Conservation (phyloP, 257 asterid species). For the Scutellaria minor region DNA sequence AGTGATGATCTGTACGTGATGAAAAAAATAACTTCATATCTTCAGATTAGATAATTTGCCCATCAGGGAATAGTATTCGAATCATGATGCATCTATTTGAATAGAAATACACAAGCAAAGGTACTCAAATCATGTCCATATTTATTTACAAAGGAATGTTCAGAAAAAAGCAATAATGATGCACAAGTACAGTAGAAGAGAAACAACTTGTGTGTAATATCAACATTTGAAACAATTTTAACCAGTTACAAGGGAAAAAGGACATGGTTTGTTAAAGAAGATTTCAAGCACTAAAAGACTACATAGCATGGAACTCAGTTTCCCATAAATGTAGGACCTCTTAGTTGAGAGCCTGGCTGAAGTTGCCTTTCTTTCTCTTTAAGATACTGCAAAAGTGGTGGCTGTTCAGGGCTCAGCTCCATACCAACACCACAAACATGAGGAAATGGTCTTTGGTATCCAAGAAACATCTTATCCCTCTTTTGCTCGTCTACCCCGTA, state of each 20-base stretch:
- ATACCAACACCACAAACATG: constrained; percentile 54
- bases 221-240: constrained; percentile 19
- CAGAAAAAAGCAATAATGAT: not conserved
- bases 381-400: constrained; percentile 63
- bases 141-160: constrained; percentile 17
- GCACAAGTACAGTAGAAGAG: not conserved
- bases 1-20: too few species aligned
- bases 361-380: constrained; percentile 76
- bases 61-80: not conserved
- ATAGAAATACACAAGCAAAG: not conserved
- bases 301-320: constrained; percentile 41
- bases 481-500: constrained; percentile 51
- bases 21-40: too few species aligned
- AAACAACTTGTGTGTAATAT: not conserved
- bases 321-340: constrained; percentile 67
- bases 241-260: constrained; percentile 3
- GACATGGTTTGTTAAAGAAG: not conserved
- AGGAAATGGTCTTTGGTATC: constrained; percentile 63
- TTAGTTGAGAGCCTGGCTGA: constrained; percentile 55
- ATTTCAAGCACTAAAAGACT: not conserved
- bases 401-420: constrained; percentile 60
- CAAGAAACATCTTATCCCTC: constrained; percentile 46
- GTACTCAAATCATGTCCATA: constrained; percentile 3
- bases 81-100: not conserved
- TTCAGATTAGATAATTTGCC: too few species aligned